phyloP scores from a whole-genome alignment of 345 rosid species.

The Laguncularia racemosa region DNA sequence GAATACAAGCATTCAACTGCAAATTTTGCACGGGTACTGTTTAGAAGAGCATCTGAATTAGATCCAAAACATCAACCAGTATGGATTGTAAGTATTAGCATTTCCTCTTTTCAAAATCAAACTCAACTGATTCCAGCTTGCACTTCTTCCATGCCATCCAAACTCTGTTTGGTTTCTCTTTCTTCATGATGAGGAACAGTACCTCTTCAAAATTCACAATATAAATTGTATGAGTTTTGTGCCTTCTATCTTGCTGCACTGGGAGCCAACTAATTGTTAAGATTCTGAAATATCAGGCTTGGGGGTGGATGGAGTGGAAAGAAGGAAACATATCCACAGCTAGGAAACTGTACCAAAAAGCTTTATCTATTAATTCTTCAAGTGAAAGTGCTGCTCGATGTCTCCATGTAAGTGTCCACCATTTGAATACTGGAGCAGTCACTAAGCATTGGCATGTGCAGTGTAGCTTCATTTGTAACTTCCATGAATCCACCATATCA shows the following conservation, averaged over 20 bases:
- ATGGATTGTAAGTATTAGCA: conserved; percentile 73
- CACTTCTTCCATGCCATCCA: not conserved
- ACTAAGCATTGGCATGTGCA: conserved; percentile 4
- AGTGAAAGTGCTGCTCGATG: conserved; percentile 88
- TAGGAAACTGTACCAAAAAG: conserved; percentile 71
- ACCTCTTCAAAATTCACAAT: no score
- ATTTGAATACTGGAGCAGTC: conserved; percentile 1
- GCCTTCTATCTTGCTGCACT: not conserved
- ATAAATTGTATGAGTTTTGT: no score
- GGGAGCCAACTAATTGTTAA: conserved; percentile 3
- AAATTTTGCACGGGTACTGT: conserved; percentile 62
- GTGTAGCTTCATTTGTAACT: not conserved
- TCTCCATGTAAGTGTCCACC: conserved; percentile 52
- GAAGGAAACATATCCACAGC: conserved; percentile 83
- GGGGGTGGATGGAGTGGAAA: conserved; percentile 99
- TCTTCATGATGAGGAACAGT: no score
- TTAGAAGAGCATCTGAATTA: conserved; percentile 76
- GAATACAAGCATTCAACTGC: conserved; percentile 82
- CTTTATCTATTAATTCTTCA: conserved; percentile 62
- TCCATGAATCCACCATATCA: not conserved
- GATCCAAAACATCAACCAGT: conserved; percentile 91
- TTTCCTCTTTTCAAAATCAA: conserved; percentile 3
- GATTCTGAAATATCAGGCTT: conserved; percentile 48
- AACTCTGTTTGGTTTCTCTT: no score
- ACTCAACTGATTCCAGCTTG: not conserved